Conservation (phyloP, 768 basidiomycete species). For the Mycena filopes region DNA sequence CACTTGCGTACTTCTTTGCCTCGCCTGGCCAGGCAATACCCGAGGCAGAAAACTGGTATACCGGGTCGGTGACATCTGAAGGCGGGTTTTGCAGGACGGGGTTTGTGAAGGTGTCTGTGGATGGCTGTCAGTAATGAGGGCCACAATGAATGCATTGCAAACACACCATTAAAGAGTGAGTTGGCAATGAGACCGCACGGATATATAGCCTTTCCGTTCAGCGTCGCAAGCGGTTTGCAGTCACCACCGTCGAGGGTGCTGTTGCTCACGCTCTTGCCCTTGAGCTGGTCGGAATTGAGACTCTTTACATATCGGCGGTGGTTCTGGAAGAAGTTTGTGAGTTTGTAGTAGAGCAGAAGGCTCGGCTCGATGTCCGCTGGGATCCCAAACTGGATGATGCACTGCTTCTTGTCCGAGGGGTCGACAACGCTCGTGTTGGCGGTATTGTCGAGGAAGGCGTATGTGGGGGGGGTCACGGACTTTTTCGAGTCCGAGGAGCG, state of each 20-base stretch:
- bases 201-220: slow-evolving; percentile 73
- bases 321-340: slow-evolving; percentile 98
- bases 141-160: too few relatives aligned
- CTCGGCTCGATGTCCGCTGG: slow-evolving; percentile 78
- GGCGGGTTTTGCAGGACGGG: slow-evolving; percentile 68
- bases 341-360: slow-evolving; percentile 95
- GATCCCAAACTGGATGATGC: slow-evolving; percentile 84
- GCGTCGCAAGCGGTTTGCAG: slow-evolving; percentile 87
- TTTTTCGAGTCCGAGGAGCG: slow-evolving; percentile 65
- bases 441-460: slow-evolving; percentile 77
- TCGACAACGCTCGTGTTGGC: slow-evolving; percentile 55
- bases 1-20: slow-evolving; percentile 84
- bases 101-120: slow-evolving; percentile 80
- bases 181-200: slow-evolving; percentile 99
- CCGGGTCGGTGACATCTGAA: slow-evolving; percentile 50
- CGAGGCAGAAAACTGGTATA: slow-evolving; percentile 78
- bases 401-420: slow-evolving; percentile 61
- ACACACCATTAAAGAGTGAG: slow-evolving; percentile 92
- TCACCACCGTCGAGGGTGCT: slow-evolving; percentile 71
- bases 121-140: too few relatives aligned
- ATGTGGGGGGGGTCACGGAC: slow-evolving; percentile 68
- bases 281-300: slow-evolving; percentile 84
- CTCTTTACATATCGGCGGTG: slow-evolving; percentile 98
- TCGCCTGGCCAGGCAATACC: slow-evolving; percentile 98
- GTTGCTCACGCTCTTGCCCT: slow-evolving; percentile 69